Conservation (phyloP, 2,329 filamentous ascomycete genomes). For the Botryotinia convoluta region DNA sequence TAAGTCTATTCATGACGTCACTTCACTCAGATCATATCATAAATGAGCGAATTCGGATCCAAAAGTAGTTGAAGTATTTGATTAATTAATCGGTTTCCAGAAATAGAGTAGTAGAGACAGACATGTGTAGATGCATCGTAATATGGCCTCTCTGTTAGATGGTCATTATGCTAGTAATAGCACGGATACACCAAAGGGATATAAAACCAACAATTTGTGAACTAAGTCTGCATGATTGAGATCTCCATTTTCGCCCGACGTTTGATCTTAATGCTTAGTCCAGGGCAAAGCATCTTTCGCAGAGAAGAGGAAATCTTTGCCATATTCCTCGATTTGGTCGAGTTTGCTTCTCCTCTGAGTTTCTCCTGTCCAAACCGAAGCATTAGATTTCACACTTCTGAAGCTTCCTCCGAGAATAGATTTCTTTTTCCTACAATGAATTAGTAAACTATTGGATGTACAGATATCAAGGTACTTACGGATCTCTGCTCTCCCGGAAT, state of each 20-base stretch:
- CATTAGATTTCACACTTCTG: background rate
- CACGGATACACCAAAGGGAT: background rate
- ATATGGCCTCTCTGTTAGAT: no score
- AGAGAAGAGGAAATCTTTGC: conserved; percentile 1
- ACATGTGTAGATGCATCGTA: background rate
- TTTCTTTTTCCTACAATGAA: background rate
- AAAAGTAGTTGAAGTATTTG: background rate
- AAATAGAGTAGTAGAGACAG: background rate
- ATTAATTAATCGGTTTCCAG: background rate
- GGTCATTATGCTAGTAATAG: background rate
- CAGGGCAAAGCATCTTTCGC: conserved; percentile 1
- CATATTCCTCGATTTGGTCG: conserved; percentile 6
- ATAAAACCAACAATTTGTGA: background rate
- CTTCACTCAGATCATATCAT: background rate
- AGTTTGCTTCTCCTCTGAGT: background rate
- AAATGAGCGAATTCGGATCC: background rate
- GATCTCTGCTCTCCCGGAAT: background rate
- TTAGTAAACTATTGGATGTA: background rate
- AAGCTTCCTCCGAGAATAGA: background rate
- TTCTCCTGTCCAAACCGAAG: background rate
- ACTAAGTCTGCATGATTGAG: background rate
- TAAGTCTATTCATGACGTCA: background rate
- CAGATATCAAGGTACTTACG: background rate
- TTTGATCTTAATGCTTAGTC: background rate
- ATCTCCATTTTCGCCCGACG: rapidly evolving